Base-by-base conservation (phyloP, 164 flowering plant species). In the Malania oleifera region DNA sequence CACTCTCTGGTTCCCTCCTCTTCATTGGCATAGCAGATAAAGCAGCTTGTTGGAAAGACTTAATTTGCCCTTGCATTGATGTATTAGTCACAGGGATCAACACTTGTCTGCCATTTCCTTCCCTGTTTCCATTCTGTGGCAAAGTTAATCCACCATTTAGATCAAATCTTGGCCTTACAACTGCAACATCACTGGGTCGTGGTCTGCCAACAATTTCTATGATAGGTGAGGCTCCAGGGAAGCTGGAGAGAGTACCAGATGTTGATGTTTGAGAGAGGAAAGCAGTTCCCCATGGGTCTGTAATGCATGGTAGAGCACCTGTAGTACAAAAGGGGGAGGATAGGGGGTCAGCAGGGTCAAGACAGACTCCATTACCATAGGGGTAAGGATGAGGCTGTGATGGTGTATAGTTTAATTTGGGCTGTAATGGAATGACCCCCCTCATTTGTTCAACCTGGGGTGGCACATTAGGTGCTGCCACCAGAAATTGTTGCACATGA, bases 361-460 rank as follows among this genome's bases (percentile, higher is more conserved):
- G 14, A 9, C 49, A 28, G 18, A 62, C 26, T 24, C 63, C 65
- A 54, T 56, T 54, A 26, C 35, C 54, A 51, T 70, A 76, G 48
- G 53, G 28, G 29, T 56, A 66, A 59, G 72, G 24, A 59, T 60
- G 63, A 14, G 61, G 44, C 20, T 38, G 39, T 4, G 44, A 41
- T 54, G 56, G 44, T 15, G 49, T 8, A 48, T 34, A 56, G 7
- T 70, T 43, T n/a, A 60, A 28, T 41, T 67, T 49, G 19, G 64
- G 66, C 37, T 73, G 73, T 9, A 56, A 12, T 14, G 66, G 48
- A 43, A 57, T 46, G 14, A 54, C 19, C 54, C 57, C 52, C 55
- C 54, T 72, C 52, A 68, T 40, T 38, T 68, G 67, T 20, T 69
- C 73, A 7, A 61, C 27, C 4, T 61, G 47, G 15, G 66, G 51